These are phyloP conservation scores for Agarophyton chilense DNA, from an alignment of 23 red algal species.

Conservation along the genomic window DNA sequence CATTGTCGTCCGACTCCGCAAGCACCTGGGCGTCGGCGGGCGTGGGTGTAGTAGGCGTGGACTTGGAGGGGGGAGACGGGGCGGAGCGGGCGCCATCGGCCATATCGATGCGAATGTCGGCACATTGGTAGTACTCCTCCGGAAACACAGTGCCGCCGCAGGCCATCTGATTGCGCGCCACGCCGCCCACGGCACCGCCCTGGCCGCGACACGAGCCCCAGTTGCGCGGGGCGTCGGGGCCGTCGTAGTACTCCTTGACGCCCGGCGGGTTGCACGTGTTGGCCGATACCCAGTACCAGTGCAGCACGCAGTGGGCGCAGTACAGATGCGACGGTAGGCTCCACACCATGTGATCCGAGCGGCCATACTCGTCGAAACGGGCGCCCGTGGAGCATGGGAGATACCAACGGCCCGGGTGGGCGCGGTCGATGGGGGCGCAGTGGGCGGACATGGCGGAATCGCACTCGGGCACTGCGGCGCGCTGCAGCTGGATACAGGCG, in stretches of 20 bases:
- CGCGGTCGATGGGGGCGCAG: slow-evolving; percentile 44
- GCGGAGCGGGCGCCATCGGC: background rate
- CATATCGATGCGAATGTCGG: slow-evolving; percentile 45
- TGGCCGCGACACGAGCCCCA: slow-evolving; percentile 38
- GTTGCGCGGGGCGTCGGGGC: background rate
- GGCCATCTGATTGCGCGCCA: background rate
- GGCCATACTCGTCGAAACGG: background rate
- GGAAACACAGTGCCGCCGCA: slow-evolving; percentile 17
- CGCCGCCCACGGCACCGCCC: slow-evolving; percentile 3
- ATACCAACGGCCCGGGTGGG: slow-evolving; percentile 13
- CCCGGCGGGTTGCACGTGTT: slow-evolving; percentile 66
- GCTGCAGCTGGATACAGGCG: slow-evolving; percentile 26
- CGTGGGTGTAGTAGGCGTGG: background rate
- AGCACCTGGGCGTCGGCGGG: too few relatives aligned
- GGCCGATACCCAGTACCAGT: slow-evolving; percentile 53
- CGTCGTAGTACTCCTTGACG: slow-evolving; percentile 55
- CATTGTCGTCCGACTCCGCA: too few relatives aligned
- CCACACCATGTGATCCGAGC: slow-evolving; percentile 23
- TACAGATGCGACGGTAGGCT: slow-evolving; percentile 12
- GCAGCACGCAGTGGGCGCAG: slow-evolving; percentile 62
- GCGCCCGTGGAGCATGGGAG: slow-evolving; percentile 20
- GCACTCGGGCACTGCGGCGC: slow-evolving; percentile 30
- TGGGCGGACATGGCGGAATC: background rate
- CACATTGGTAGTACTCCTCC: slow-evolving; percentile 57
- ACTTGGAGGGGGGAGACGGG: background rate